Conservation (phyloP, 1,139 yeast genomes). For the Chernovozyma aurita region DNA sequence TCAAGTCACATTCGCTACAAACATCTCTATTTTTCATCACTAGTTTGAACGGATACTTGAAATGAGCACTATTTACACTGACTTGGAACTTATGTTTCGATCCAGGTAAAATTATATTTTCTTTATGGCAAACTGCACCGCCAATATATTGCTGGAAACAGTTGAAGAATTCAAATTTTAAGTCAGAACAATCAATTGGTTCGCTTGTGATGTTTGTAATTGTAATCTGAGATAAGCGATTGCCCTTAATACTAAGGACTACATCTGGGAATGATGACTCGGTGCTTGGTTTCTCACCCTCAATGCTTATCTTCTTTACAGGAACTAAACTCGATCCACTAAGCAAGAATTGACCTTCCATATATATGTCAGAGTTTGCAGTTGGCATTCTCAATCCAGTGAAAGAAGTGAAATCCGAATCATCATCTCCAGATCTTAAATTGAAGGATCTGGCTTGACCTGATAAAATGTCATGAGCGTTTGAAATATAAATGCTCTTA, state of each 20-base stretch:
- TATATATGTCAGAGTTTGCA: slow-evolving; percentile 13
- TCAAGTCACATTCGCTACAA: slow-evolving; percentile 22
- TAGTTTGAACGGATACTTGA: slow-evolving; percentile 32
- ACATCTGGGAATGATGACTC: slow-evolving; percentile 4
- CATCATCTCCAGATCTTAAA: slow-evolving; percentile 14
- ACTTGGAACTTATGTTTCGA: slow-evolving; percentile 32
- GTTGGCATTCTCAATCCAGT: slow-evolving; percentile 19
- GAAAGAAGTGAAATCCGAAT: slow-evolving; percentile 8
- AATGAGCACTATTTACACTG: slow-evolving; percentile 27
- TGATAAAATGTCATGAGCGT: slow-evolving; percentile 24
- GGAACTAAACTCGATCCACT: slow-evolving; percentile 5
- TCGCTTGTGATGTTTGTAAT: slow-evolving; percentile 26
- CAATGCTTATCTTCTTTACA: neutral
- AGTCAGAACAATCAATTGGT: slow-evolving; percentile 27
- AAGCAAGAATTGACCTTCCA: slow-evolving; percentile 22
- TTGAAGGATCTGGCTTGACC: slow-evolving; percentile 29
- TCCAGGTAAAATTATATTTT: slow-evolving; percentile 30
- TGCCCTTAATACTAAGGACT: slow-evolving; percentile 2
- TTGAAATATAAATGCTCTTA: slow-evolving; percentile 21
- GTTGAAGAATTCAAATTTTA: slow-evolving; percentile 28
- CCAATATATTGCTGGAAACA: slow-evolving; percentile 26
- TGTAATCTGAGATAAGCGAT: slow-evolving; percentile 17
- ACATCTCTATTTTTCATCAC: slow-evolving; percentile 20
- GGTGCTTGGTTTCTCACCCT: neutral
- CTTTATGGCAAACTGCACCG: slow-evolving; percentile 25